Evolutionary conservation across 805 yeast species (phyloP).

Genomic region (Myxozyma geophila): DNA sequence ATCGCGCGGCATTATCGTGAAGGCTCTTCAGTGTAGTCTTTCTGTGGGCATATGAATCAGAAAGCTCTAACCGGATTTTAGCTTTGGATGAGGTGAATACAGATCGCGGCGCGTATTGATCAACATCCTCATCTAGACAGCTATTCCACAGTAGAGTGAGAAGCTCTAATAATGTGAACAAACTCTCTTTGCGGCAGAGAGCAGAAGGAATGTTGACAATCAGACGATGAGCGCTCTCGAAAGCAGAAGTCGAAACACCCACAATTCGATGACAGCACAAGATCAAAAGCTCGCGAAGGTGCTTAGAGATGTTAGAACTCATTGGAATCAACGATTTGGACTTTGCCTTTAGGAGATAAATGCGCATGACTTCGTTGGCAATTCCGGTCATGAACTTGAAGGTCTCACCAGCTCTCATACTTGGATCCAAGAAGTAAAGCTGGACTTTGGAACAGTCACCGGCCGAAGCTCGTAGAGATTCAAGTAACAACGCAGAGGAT

Average conservation of each 20-base stretch:
- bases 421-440: conserved; percentile 84
- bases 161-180: conserved; percentile 81
- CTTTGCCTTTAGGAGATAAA: conserved; percentile 40
- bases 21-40: conserved; percentile 64
- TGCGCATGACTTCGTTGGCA: conserved; percentile 57
- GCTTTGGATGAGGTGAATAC: conserved; percentile 57
- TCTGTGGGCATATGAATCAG: conserved; percentile 81
- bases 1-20: conserved; percentile 60
- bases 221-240: conserved; percentile 72
- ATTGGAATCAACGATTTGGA: conserved; percentile 62
- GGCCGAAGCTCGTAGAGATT: conserved; percentile 71
- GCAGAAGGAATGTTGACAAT: conserved; percentile 73
- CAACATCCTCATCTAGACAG: conserved; percentile 78
- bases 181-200: conserved; percentile 71
- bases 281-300: conserved; percentile 68
- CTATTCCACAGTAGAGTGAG: conserved; percentile 77
- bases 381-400: conserved; percentile 70
- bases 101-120: conserved; percentile 83
- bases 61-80: conserved; percentile 58
- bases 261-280: conserved; percentile 78
- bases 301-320: conserved; percentile 64
- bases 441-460: conserved; percentile 83
- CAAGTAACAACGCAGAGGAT: conserved; percentile 79
- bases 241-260: conserved; percentile 77
- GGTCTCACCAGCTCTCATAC: conserved; percentile 68